Percentiles rank a stretch among this genome's conserved stretches.
Evolutionary conservation across 805 yeast species (phyloP).

Genomic region (Zygosaccharomyces pseudorouxii): DNA sequence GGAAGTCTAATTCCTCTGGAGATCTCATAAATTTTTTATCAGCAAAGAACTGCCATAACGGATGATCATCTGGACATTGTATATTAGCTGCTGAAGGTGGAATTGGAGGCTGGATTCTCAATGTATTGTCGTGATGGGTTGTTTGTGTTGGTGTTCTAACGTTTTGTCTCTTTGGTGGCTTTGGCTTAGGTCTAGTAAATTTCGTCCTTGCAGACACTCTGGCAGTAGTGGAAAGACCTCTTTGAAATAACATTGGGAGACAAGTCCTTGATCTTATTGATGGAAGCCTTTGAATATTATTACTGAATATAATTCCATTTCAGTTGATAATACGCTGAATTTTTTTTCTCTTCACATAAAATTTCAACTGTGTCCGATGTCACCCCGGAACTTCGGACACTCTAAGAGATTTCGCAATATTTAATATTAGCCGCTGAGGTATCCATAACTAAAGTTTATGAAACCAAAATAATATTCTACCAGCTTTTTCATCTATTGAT

Average conservation of each 20-base stretch:
- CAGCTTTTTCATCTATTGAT: too few relatives aligned
- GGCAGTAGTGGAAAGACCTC: constrained; percentile 37
- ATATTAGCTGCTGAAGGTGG: constrained; percentile 75
- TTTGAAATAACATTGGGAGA: constrained; percentile 11
- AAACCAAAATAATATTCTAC: too few relatives aligned
- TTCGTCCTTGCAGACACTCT: constrained; percentile 40
- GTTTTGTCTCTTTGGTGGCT: constrained; percentile 22
- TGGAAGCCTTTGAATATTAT: background rate
- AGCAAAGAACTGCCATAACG: constrained; percentile 87
- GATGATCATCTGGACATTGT: constrained; percentile 76
- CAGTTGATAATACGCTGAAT: background rate
- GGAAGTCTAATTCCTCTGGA: constrained; percentile 46
- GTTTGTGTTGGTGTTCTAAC: constrained; percentile 27
- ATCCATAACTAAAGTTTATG: too few relatives aligned
- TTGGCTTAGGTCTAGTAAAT: constrained; percentile 35
- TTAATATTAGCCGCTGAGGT: too few relatives aligned
- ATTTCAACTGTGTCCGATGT: too few relatives aligned
- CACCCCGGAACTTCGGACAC: too few relatives aligned
- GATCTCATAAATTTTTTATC: constrained; percentile 59
- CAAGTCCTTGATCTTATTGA: background rate
- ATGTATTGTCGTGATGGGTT: constrained; percentile 28
- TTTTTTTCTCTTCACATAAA: background rate
- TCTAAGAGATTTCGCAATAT: too few relatives aligned
- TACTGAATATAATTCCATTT: background rate
- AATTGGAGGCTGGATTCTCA: constrained; percentile 72